These are phyloP conservation scores for Leishmania braziliensis DNA, from an alignment of 208 protist genomes.

Conservation along the genomic window DNA sequence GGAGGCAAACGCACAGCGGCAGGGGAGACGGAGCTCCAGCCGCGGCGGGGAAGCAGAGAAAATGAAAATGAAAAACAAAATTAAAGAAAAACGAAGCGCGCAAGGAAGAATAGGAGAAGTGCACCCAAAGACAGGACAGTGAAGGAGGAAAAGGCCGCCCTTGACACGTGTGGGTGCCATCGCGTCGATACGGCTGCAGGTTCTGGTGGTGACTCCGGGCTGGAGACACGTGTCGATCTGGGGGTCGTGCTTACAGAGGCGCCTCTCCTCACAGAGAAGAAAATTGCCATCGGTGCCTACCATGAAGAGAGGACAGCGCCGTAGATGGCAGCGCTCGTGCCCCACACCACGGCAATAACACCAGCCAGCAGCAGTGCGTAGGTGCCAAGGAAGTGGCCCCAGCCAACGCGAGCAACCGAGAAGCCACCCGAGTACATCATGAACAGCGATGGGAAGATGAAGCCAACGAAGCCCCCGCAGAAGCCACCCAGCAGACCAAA, in stretches of 20 bases:
- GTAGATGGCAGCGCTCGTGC: conserved; percentile 63
- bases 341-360: conserved; percentile 64
- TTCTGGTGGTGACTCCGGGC: background rate
- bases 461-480: conserved; percentile 76
- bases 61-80: background rate
- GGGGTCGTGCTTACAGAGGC: background rate
- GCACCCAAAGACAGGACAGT: background rate
- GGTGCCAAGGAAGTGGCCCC: conserved; percentile 54
- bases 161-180: background rate
- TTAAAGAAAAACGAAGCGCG: background rate
- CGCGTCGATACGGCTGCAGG: background rate
- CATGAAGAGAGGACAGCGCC: conserved; percentile 32
- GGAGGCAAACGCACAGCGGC: background rate
- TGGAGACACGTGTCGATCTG: background rate
- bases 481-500: conserved; percentile 77
- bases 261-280: background rate
- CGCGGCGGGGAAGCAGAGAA: background rate
- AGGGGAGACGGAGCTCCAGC: background rate
- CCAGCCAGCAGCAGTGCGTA: conserved; percentile 60
- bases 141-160: background rate
- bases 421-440: conserved; percentile 20
- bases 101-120: background rate
- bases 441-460: conserved; percentile 76
- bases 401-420: conserved; percentile 32
- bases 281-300: background rate